Conservation (phyloP, 371 early-diverging fungal species). For the Mortierella sp. region DNA sequence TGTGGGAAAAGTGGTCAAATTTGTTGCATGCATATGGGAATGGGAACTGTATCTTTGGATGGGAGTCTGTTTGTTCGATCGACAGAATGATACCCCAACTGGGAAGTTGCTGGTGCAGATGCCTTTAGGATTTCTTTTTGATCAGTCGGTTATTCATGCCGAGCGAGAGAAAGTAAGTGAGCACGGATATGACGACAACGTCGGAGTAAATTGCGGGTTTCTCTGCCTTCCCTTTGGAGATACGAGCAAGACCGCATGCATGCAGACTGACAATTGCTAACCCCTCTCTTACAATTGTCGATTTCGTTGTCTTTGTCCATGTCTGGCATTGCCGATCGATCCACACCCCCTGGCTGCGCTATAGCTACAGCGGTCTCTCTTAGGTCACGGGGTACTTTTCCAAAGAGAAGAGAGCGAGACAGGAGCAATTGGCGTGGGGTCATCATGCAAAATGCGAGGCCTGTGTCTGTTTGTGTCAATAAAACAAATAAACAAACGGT, state of each 20-base stretch:
- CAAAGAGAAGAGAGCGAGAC: neutral
- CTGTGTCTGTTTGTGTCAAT: neutral
- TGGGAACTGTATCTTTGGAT: neutral
- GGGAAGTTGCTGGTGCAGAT: neutral
- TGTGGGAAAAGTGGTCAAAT: neutral
- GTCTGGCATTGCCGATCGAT: constrained; percentile 9
- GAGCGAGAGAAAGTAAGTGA: neutral
- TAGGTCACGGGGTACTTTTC: neutral
- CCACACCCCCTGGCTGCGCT: neutral
- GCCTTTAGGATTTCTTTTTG: no score
- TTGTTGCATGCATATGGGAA: neutral
- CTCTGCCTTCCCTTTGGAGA: neutral
- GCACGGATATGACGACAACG: constrained; percentile 8
- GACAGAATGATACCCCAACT: neutral
- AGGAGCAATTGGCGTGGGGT: neutral
- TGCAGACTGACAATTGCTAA: no score
- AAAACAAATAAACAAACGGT: neutral
- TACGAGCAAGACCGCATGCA: neutral
- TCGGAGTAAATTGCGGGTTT: neutral
- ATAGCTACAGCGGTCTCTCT: neutral
- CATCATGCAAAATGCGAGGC: constrained; percentile 6
- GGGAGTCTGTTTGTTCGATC: neutral
- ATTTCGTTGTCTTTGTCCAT: neutral
- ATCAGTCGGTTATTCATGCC: neutral
- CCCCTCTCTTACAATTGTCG: neutral